A percentile compares a stretch with the other conserved stretches of the same genome.
Evolutionary conservation across 2,329 filamentous ascomycete genomes (phyloP).

Genomic region (Claviceps purpurea): DNA sequence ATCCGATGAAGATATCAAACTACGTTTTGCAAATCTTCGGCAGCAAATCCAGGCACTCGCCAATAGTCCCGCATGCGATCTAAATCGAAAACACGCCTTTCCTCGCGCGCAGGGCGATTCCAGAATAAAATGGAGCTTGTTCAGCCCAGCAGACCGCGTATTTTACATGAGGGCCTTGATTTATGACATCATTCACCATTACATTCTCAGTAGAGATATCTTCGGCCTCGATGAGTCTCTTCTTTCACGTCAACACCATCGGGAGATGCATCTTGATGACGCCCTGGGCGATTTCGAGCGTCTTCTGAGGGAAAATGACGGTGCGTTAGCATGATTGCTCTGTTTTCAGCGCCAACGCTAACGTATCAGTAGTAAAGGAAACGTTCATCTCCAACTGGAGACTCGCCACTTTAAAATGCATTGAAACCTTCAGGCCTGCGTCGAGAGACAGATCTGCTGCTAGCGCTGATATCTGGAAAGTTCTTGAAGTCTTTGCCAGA

Average conservation of each 20-base stretch:
- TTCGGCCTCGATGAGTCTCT: not conserved
- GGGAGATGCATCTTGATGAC: not conserved
- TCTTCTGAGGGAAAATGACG: not conserved
- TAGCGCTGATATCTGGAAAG: not conserved
- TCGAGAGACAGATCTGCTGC: not conserved
- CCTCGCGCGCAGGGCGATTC: too few species aligned
- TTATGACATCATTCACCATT: not conserved
- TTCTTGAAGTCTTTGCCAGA: not conserved
- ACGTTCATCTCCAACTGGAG: not conserved
- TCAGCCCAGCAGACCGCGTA: not conserved
- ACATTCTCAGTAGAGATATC: not conserved
- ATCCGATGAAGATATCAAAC: not conserved
- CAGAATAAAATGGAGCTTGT: too few species aligned
- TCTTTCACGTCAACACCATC: not conserved
- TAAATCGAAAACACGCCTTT: too few species aligned
- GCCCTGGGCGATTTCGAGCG: not conserved
- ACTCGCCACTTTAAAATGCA: not conserved
- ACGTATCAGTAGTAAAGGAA: not conserved
- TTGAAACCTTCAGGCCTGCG: not conserved
- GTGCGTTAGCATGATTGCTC: not conserved
- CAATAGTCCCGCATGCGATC: not conserved
- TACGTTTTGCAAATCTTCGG: not conserved
- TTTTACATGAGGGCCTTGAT: not conserved
- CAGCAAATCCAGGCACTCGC: not conserved
- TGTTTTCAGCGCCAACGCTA: not conserved